phyloP scores from a whole-genome alignment of 345 rosid genomes.

The Raphanus raphanistrum region DNA sequence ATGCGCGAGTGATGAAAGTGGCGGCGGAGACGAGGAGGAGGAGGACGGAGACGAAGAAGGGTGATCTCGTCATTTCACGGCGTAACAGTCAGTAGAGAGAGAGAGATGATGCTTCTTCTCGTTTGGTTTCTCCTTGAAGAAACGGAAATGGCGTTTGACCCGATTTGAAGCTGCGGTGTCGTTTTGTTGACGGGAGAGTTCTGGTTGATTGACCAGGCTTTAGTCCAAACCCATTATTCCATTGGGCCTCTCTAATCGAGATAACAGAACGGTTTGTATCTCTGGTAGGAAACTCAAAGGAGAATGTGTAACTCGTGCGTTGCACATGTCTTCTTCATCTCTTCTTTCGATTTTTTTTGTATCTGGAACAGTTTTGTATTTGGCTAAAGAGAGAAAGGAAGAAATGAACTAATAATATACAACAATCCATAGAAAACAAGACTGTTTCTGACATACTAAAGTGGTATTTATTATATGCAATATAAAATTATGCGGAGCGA shows the following conservation, averaged over 20 bases:
- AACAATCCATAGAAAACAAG: background rate
- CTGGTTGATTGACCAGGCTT: background rate
- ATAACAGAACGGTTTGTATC: background rate
- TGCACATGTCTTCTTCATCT: slow-evolving; percentile 8
- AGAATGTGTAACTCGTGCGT: slow-evolving; percentile 34
- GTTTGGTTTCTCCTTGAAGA: background rate
- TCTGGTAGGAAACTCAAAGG: background rate
- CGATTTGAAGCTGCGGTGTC: background rate
- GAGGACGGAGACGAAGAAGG: slow-evolving; percentile 28
- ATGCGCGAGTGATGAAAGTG: slow-evolving; percentile 34
- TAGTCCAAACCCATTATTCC: background rate
- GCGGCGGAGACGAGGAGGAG: slow-evolving; percentile 37
- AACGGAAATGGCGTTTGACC: slow-evolving; percentile 17
- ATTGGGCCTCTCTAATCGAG: background rate
- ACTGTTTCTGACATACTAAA: background rate
- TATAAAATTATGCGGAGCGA: background rate
- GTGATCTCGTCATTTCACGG: slow-evolving; percentile 29
- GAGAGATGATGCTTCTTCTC: too few species aligned
- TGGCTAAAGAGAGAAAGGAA: background rate
- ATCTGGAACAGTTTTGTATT: background rate
- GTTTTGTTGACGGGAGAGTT: background rate
- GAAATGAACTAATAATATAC: background rate
- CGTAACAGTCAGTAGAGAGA: slow-evolving; percentile 4
- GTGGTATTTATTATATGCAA: background rate
- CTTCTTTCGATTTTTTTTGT: too few species aligned